Evolutionary conservation across 1,284 basidiomycete species (phyloP).

Genomic region (Exsudoporus floridanus): DNA sequence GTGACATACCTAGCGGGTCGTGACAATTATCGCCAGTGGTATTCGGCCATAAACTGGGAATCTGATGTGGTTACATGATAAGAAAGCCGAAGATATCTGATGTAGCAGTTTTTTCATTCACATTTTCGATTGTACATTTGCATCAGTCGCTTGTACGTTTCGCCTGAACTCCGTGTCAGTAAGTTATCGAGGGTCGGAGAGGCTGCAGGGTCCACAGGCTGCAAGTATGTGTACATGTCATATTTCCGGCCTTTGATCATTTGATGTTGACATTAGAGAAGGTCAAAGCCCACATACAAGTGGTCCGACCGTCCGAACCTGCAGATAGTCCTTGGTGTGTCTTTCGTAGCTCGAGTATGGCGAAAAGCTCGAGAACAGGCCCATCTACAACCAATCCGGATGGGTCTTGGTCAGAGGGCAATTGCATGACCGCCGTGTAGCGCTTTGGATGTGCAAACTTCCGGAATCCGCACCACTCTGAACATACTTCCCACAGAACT

Average conservation of each 20-base stretch:
- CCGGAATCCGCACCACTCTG: too few species aligned
- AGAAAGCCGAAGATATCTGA: neutral
- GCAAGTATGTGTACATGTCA: conserved; percentile 22
- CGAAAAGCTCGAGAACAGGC: neutral
- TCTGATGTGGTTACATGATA: conserved; percentile 16
- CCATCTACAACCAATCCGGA: neutral
- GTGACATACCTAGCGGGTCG: conserved; percentile 25
- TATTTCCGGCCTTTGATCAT: conserved; percentile 17
- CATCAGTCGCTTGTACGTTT: conserved; percentile 33
- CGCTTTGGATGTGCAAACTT: too few species aligned
- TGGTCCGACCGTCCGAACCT: neutral
- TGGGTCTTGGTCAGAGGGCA: too few species aligned
- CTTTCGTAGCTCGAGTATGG: neutral
- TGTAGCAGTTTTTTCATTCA: conserved; percentile 11
- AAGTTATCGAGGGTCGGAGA: neutral
- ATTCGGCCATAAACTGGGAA: conserved; percentile 19
- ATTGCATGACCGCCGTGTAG: too few species aligned
- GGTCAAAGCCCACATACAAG: neutral
- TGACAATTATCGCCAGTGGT: conserved; percentile 29
- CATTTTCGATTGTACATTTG: conserved; percentile 32
- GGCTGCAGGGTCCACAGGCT: conserved; percentile 25
- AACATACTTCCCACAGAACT: too few species aligned
- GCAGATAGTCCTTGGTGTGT: neutral
- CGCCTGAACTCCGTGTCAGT: conserved; percentile 16
- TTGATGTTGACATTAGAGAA: neutral